Evolutionary conservation across 2,329 filamentous ascomycete genomes (phyloP).

Genomic region (Colletotrichum lini): DNA sequence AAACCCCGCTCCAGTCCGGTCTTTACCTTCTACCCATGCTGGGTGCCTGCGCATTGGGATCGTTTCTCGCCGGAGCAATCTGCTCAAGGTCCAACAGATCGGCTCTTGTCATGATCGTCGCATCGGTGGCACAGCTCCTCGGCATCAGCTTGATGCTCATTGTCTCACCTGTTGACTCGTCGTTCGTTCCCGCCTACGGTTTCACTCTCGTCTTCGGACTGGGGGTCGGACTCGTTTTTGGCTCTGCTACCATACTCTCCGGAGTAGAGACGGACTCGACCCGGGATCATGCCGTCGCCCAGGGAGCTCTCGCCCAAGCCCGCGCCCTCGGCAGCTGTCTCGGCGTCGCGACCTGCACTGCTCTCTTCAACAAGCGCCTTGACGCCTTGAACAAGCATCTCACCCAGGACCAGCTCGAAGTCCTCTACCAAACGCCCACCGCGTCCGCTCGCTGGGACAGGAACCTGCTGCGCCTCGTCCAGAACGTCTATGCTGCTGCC

Average conservation of each 20-base stretch:
- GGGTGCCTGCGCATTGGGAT: constrained; percentile 69
- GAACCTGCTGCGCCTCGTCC: constrained; percentile 53
- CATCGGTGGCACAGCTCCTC: constrained; percentile 66
- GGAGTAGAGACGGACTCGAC: constrained; percentile 64
- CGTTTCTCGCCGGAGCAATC: constrained; percentile 67
- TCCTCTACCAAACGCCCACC: constrained; percentile 61
- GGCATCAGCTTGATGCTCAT: constrained; percentile 67
- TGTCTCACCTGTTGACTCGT: constrained; percentile 51
- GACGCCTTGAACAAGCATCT: constrained; percentile 56
- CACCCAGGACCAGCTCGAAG: constrained; percentile 55
- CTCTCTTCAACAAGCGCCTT: constrained; percentile 67
- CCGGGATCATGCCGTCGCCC: constrained; percentile 69
- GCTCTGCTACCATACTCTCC: constrained; percentile 70
- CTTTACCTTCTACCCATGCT: constrained; percentile 72
- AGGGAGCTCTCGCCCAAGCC: constrained; percentile 72
- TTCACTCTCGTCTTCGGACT: constrained; percentile 71
- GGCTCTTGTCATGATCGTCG: constrained; percentile 63
- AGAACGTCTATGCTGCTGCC: constrained; percentile 60
- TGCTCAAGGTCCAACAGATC: constrained; percentile 70
- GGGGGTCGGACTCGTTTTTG: constrained; percentile 72
- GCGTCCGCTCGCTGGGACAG: constrained; percentile 53
- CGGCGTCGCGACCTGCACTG: constrained; percentile 71
- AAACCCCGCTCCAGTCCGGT: constrained; percentile 68
- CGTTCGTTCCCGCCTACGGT: constrained; percentile 62
- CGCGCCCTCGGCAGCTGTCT: constrained; percentile 73